Evolutionary conservation across 805 yeast genomes (phyloP).

Genomic region (Starmerella potacharoeniae): DNA sequence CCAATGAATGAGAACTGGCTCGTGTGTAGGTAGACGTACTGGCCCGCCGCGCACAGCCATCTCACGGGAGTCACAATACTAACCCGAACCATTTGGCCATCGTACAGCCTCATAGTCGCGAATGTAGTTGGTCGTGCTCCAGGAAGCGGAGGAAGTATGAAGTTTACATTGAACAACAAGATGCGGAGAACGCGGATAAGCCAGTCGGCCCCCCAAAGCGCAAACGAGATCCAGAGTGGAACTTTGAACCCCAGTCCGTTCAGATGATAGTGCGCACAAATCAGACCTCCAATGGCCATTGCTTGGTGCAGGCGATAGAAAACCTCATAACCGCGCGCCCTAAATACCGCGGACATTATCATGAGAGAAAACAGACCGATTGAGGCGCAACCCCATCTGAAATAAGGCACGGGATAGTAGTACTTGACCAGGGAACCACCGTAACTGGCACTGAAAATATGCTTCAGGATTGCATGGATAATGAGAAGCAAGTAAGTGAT

Average conservation of each 20-base stretch:
- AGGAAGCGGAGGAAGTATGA: slow-evolving; percentile 30
- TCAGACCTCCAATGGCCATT: slow-evolving; percentile 42
- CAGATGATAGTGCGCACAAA: slow-evolving; percentile 46
- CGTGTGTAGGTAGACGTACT: slow-evolving; percentile 48
- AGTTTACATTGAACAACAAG: slow-evolving; percentile 27
- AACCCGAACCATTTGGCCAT: slow-evolving; percentile 40
- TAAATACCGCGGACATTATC: slow-evolving; percentile 39
- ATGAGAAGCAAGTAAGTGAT: slow-evolving; percentile 34
- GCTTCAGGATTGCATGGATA: slow-evolving; percentile 42
- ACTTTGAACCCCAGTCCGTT: slow-evolving; percentile 43
- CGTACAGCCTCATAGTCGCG: slow-evolving; percentile 35
- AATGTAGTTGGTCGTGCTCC: slow-evolving; percentile 24
- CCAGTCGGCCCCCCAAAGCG: slow-evolving; percentile 60
- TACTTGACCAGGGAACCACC: slow-evolving; percentile 26
- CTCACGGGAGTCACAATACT: slow-evolving; percentile 40
- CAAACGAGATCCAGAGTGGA: slow-evolving; percentile 44
- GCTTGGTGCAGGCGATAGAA: slow-evolving; percentile 45
- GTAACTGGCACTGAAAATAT: slow-evolving; percentile 32
- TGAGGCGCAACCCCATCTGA: slow-evolving; percentile 30
- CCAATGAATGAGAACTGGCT: slow-evolving; percentile 43
- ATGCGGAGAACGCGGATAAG: slow-evolving; percentile 44
- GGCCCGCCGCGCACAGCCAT: slow-evolving; percentile 51
- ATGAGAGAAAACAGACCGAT: slow-evolving; percentile 31
- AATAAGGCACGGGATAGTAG: slow-evolving; percentile 29
- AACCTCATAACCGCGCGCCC: slow-evolving; percentile 43